Base-by-base conservation (phyloP, 257 asterid genomes). In the Catharanthus roseus region DNA sequence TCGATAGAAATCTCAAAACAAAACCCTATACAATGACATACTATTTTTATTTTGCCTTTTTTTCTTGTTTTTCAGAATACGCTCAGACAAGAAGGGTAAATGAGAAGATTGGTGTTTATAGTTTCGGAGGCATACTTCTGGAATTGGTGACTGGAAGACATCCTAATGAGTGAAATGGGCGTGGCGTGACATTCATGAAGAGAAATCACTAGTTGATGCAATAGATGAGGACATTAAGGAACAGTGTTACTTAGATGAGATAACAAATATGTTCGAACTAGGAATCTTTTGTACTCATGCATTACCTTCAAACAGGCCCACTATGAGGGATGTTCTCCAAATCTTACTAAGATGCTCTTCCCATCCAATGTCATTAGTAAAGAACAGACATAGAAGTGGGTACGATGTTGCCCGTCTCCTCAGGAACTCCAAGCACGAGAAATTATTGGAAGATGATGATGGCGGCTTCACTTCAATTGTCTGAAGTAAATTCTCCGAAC, bases 41-140 rank as follows among this genome's bases (percentile, higher is more conserved):
- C 26, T 24, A 41, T 41, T 36, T 2, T 57, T 49, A 2, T 19
- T 1, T 34, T 24, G 18, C 19, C 18, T 50, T 75, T 33, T 51
- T 55, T 41, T 18, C 51, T 10, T 3, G 29, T 66, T 38, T 81
- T 38, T 26, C 91, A 93, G 99, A 93, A 79, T 93, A 91, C 47
- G 89, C 91, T 7, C 87, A 81, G 12, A 89, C 92, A 18, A 80
- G 83, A 31, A 82, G 87, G 82, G 97, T 85, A 77, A 85, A 74
- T 8, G 97, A 91, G 90, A 93, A 91, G 89, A 79, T 91, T 34
- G 99, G 91, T 44, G 97, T 93, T 65, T 93, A 84, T 67, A 85
- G 97, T 62, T 93, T 89, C 38, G 99, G 99, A 10, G 97, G 87
- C 71, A 69, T 93, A 66, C 96, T 93, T 58, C 81, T 93, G 53